phyloP scores from a whole-genome alignment of 2,329 filamentous ascomycete species.

The Parastagonospora avenae region DNA sequence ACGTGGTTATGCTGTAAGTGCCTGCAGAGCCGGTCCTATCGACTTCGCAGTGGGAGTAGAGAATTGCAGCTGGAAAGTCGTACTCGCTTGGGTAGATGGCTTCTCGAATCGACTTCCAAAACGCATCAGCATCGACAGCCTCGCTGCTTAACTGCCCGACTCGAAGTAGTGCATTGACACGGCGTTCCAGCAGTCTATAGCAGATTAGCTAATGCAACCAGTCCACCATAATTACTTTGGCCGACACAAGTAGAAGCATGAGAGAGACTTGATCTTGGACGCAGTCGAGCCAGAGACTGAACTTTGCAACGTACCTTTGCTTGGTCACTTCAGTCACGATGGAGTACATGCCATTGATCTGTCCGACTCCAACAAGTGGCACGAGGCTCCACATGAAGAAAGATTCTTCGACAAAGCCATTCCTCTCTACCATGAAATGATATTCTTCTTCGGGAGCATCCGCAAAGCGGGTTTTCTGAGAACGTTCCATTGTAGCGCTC shows the following conservation, averaged over 20 bases:
- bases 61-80: slow-evolving; percentile 13
- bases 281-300: too few relatives aligned
- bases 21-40: background rate
- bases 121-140: slow-evolving; percentile 8
- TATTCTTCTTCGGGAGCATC: slow-evolving; percentile 18
- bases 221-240: background rate
- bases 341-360: slow-evolving; percentile 15
- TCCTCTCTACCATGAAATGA: slow-evolving; percentile 17
- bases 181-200: slow-evolving; percentile 15
- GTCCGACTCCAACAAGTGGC: slow-evolving; percentile 8
- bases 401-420: slow-evolving; percentile 16
- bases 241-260: too few relatives aligned
- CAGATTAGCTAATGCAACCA: background rate
- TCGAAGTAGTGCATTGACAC: slow-evolving; percentile 11
- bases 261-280: too few relatives aligned
- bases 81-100: slow-evolving; percentile 13
- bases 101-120: slow-evolving; percentile 10
- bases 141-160: slow-evolving; percentile 11
- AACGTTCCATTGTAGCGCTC: background rate
- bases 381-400: slow-evolving; percentile 18
- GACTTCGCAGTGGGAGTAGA: slow-evolving; percentile 9
- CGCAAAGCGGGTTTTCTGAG: slow-evolving; percentile 6
- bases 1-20: background rate
- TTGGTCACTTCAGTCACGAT: slow-evolving; percentile 23
- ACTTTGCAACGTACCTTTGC: slow-evolving; percentile 7